Percentiles rank a stretch among this genome's conserved stretches.
phyloP scores from a whole-genome alignment of 2,329 filamentous ascomycete genomes.

The Pestalotiopsis fici region DNA sequence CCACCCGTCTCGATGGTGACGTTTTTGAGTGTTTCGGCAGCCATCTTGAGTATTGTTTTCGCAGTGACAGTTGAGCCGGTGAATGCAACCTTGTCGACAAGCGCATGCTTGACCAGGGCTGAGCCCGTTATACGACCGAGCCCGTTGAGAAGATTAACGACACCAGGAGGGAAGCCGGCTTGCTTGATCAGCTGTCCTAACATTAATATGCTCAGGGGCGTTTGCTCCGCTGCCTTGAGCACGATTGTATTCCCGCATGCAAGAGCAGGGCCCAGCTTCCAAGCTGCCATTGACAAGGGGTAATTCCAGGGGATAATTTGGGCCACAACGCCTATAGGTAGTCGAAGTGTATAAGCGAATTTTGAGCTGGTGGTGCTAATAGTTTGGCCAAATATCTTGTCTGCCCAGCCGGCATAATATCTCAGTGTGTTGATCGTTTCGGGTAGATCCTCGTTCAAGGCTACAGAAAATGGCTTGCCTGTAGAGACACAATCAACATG shows the following conservation, averaged over 20 bases:
- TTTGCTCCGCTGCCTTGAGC: slow-evolving; percentile 69
- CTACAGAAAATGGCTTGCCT: no score
- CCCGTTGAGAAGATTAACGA: slow-evolving; percentile 76
- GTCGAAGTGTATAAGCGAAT: slow-evolving; percentile 73
- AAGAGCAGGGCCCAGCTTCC: slow-evolving; percentile 75
- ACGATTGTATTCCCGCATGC: slow-evolving; percentile 67
- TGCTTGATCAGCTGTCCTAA: slow-evolving; percentile 70
- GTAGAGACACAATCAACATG: no score
- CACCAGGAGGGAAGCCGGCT: slow-evolving; percentile 77
- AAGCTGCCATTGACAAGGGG: slow-evolving; percentile 66
- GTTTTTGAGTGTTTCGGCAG: slow-evolving; percentile 66
- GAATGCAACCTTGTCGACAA: slow-evolving; percentile 77
- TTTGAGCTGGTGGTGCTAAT: slow-evolving; percentile 70
- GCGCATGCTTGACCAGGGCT: slow-evolving; percentile 66
- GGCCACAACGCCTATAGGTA: slow-evolving; percentile 77
- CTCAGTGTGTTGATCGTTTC: no score
- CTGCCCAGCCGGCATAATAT: slow-evolving; percentile 79
- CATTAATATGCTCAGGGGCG: slow-evolving; percentile 64
- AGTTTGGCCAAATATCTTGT: slow-evolving; percentile 77
- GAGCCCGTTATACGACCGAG: slow-evolving; percentile 68
- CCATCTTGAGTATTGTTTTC: slow-evolving; percentile 77
- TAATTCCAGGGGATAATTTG: slow-evolving; percentile 65
- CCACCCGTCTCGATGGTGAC: slow-evolving; percentile 69
- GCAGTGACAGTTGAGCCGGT: slow-evolving; percentile 76
- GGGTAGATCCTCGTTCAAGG: no score